Base-by-base conservation (phyloP, 164 flowering plant genomes). In the Annona cherimola region DNA sequence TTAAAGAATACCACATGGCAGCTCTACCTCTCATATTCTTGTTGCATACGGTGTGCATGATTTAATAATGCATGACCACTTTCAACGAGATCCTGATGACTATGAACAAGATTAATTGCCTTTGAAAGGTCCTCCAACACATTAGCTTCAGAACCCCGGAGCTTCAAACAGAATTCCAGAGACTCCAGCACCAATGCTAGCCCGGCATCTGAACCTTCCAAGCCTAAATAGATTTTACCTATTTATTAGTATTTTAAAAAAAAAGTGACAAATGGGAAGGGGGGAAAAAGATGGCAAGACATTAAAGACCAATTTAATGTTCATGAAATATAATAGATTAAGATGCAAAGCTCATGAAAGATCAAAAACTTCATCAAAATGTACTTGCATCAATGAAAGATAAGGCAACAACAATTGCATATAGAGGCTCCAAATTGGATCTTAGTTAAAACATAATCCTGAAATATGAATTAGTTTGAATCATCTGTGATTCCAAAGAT, bases 121-220 rank as follows among this genome's bases (percentile, higher is more conserved):
- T 85, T 92, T 35, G 87, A 91, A 80, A 96, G 81, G 68, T 93
- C 97, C 83, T 96, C 99, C 80, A 92, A 72, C 46, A 96, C 89
- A 82, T 84, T 86, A 74, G 98, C 97, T 82, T 93, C 98, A 76
- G 99, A 96, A 78, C 99, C 97, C 62, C 97, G 90, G 26, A 88
- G 90, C 77, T 88, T 96, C 78, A 96, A 81, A 77, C 93, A 96
- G 81, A 93, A 96, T 50, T 92, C 97, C 79, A 96, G 80, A 65
- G 98, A 91, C 70, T 90, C 97, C 54, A 96, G 75, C 2, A 93
- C 92, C 70, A 95, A 87, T 75, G 94, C 92, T 64, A 96, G 82
- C 69, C 90, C 90, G 67, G 94, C 87, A 89, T 92, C 99, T 74
- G 92, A 83, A 72, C 94, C 93, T 77, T 92, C 99, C 79, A 84